These are phyloP conservation scores for Nemophila menziesii DNA, from an alignment of 257 asterid genomes.

Conservation along the genomic window DNA sequence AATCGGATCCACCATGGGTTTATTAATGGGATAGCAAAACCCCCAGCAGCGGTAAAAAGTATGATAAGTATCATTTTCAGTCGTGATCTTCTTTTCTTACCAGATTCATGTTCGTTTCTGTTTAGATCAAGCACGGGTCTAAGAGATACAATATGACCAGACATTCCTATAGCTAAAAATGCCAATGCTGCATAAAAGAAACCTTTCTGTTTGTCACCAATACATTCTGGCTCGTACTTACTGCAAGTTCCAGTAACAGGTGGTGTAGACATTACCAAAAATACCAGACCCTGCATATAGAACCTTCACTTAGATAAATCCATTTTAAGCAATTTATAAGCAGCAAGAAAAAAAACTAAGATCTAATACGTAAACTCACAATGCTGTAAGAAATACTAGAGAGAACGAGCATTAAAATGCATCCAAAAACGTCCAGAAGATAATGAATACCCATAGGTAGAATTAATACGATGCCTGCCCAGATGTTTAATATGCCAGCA, in stretches of 20 bases:
- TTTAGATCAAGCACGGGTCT: background rate
- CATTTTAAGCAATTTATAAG: background rate
- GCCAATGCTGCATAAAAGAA: background rate
- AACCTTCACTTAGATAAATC: background rate
- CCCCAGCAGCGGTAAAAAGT: background rate
- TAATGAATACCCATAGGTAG: slow-evolving; percentile 30
- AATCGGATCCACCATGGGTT: background rate
- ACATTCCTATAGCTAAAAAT: background rate
- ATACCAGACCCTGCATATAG: slow-evolving; percentile 11
- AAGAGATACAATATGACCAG: background rate
- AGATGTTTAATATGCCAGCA: slow-evolving; percentile 38
- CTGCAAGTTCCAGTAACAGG: background rate
- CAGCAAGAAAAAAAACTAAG: background rate
- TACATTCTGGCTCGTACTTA: background rate
- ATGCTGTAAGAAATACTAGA: slow-evolving; percentile 32
- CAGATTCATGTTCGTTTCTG: too few species aligned
- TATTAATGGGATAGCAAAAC: background rate
- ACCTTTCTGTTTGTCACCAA: background rate
- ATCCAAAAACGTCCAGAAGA: slow-evolving; percentile 19
- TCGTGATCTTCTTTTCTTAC: background rate
- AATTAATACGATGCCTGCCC: slow-evolving; percentile 26
- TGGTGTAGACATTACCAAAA: background rate
- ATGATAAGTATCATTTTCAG: background rate
- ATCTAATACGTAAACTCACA: slow-evolving; percentile 19
- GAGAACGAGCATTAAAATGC: slow-evolving; percentile 31